A percentile compares a stretch with the other conserved stretches of the same genome.
Evolutionary conservation across 1,284 basidiomycete species (phyloP).

Genomic region (Hymenochaete sp.): DNA sequence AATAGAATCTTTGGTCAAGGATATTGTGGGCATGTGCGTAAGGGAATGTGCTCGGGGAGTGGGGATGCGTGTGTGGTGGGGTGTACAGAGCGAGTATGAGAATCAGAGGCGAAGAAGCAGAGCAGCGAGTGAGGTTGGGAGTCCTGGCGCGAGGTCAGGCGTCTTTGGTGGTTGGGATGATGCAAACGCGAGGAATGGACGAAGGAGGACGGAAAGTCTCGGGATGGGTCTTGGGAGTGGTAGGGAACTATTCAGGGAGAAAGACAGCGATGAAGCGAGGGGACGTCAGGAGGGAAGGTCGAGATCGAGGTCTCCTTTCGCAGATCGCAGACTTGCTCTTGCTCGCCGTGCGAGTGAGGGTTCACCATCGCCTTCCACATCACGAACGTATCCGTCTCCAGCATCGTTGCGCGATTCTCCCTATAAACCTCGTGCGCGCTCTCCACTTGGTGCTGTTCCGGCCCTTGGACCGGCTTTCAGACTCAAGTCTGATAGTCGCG

Average conservation of each 20-base stretch:
- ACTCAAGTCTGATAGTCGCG: slow-evolving; percentile 1
- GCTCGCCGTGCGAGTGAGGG: slow-evolving; percentile 4
- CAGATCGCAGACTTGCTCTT: not conserved
- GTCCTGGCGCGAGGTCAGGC: not conserved
- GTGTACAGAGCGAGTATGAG: not conserved
- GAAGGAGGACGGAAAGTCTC: not conserved
- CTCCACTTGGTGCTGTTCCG: slow-evolving; percentile 10
- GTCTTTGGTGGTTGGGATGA: too few species aligned
- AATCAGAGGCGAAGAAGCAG: slow-evolving; percentile 3
- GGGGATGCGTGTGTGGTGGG: slow-evolving; percentile 3
- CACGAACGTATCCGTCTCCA: not conserved
- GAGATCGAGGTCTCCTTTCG: slow-evolving; percentile 2
- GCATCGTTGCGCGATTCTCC: slow-evolving; percentile 5
- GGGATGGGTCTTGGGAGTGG: not conserved
- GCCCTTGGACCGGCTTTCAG: slow-evolving; percentile 10
- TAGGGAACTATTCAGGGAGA: not conserved
- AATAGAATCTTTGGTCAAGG: slow-evolving; percentile 1
- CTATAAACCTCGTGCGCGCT: slow-evolving; percentile 11
- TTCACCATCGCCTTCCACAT: not conserved
- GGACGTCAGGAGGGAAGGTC: slow-evolving; percentile 9
- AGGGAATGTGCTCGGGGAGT: slow-evolving; percentile 3
- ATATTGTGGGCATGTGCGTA: slow-evolving; percentile 9
- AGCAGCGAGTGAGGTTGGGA: not conserved
- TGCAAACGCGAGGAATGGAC: too few species aligned
- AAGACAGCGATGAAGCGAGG: slow-evolving; percentile 2